Evolutionary conservation across 164 flowering plant species (phyloP).

Genomic region (Vitis rupestris): DNA sequence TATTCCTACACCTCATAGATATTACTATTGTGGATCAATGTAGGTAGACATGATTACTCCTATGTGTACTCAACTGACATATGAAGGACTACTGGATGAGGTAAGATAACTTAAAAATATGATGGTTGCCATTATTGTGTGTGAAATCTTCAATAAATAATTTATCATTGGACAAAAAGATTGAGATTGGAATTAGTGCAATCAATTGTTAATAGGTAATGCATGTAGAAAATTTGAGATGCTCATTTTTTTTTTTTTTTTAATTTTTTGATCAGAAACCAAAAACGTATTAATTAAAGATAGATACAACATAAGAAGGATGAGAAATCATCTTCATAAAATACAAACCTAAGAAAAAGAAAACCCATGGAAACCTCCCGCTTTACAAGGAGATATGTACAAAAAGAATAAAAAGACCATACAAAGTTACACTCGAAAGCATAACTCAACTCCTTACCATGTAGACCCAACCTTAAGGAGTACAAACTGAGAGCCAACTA

Average conservation of each 20-base stretch:
- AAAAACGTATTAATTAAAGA: no score
- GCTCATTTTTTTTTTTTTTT: background rate
- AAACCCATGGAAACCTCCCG: no score
- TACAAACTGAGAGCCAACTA: no score
- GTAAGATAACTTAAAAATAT: slow-evolving; percentile 25
- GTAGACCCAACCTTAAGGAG: no score
- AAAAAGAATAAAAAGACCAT: no score
- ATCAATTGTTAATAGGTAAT: background rate
- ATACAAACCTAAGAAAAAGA: no score
- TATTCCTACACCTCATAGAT: background rate
- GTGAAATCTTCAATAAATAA: background rate
- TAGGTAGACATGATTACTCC: slow-evolving; percentile 99
- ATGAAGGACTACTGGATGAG: slow-evolving; percentile 97
- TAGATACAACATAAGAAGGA: no score
- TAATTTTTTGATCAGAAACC: no score
- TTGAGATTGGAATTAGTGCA: background rate
- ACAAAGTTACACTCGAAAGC: no score
- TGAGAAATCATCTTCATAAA: no score
- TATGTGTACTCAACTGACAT: slow-evolving; percentile 89
- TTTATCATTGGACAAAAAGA: background rate
- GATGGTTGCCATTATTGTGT: background rate
- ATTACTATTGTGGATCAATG: slow-evolving; percentile 10
- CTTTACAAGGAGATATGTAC: no score
- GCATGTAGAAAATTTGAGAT: background rate
- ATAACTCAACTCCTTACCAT: no score